Conservation (phyloP, 345 rosid species). For the Euphorbia peplus region DNA sequence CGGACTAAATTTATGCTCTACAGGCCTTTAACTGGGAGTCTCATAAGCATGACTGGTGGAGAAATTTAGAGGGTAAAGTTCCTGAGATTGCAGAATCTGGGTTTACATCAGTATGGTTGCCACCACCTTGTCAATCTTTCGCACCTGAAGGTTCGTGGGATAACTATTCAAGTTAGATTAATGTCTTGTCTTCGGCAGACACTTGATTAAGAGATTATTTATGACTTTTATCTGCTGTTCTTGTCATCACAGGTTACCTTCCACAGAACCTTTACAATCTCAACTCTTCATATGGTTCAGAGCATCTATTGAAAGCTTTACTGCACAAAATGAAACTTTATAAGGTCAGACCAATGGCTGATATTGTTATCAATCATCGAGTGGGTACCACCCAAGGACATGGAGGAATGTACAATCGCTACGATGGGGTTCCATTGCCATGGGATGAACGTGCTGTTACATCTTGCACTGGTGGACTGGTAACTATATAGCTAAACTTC, state of each 20-base stretch:
- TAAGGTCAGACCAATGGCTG: constrained; percentile 91
- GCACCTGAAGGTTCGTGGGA: constrained; percentile 68
- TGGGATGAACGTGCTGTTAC: constrained; percentile 92
- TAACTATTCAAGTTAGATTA: constrained; percentile 5
- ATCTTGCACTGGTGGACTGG: constrained; percentile 86
- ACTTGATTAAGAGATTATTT: not conserved
- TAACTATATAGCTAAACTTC: constrained; percentile 24
- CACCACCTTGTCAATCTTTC: constrained; percentile 71
- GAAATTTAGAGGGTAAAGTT: constrained; percentile 64
- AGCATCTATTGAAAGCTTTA: constrained; percentile 55
- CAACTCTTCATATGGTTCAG: constrained; percentile 81
- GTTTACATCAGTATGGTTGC: constrained; percentile 85
- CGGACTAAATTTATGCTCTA: constrained; percentile 18
- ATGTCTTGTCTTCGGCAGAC: not conserved
- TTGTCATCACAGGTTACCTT: constrained; percentile 59
- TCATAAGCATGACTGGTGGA: constrained; percentile 88
- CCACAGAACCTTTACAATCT: constrained; percentile 82
- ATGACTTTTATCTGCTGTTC: not conserved
- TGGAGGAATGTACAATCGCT: constrained; percentile 81
- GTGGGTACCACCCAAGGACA: constrained; percentile 79
- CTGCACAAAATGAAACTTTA: constrained; percentile 68
- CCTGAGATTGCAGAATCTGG: constrained; percentile 80
- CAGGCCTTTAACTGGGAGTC: constrained; percentile 97
- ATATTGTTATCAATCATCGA: constrained; percentile 91
- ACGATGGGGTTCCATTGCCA: constrained; percentile 74